phyloP scores from a whole-genome alignment of 1,284 basidiomycete species.

The Cutaneotrichosporon sp. region DNA sequence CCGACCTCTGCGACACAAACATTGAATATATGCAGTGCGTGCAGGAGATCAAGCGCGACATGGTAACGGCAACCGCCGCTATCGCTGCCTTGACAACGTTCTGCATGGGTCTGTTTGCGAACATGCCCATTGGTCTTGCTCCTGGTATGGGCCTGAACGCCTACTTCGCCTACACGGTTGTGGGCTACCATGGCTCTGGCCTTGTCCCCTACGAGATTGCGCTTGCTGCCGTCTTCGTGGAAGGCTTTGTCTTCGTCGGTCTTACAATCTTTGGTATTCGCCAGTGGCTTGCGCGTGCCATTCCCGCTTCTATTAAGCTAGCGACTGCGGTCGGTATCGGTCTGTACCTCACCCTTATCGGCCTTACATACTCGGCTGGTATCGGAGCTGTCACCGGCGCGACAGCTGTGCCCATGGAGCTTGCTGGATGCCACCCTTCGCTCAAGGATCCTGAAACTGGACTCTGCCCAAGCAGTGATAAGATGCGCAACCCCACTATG shows the following conservation, averaged over 20 bases:
- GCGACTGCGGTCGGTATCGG: constrained; percentile 83
- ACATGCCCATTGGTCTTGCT: constrained; percentile 47
- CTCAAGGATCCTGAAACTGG: constrained; percentile 37
- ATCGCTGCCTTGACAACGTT: constrained; percentile 65
- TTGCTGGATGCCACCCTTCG: constrained; percentile 66
- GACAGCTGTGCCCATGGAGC: constrained; percentile 64
- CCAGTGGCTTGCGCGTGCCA: constrained; percentile 82
- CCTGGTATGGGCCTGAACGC: constrained; percentile 76
- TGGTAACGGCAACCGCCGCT: constrained; percentile 61
- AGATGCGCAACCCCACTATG: constrained; percentile 22
- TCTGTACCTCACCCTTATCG: constrained; percentile 58
- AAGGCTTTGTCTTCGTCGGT: constrained; percentile 80
- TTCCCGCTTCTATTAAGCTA: constrained; percentile 79
- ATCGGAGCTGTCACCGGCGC: constrained; percentile 73
- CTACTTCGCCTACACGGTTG: constrained; percentile 85
- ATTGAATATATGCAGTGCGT: constrained; percentile 62
- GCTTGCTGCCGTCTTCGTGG: constrained; percentile 79
- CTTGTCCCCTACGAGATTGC: constrained; percentile 73
- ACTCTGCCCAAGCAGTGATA: constrained; percentile 63
- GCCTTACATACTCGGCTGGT: constrained; percentile 57
- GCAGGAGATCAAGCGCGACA: constrained; percentile 62
- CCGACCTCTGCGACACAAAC: constrained; percentile 54
- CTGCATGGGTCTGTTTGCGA: constrained; percentile 38
- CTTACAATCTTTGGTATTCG: constrained; percentile 78
- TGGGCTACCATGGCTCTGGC: constrained; percentile 68